Conservation (phyloP, 1,139 yeast species). For the Pneumocystis sp. region DNA sequence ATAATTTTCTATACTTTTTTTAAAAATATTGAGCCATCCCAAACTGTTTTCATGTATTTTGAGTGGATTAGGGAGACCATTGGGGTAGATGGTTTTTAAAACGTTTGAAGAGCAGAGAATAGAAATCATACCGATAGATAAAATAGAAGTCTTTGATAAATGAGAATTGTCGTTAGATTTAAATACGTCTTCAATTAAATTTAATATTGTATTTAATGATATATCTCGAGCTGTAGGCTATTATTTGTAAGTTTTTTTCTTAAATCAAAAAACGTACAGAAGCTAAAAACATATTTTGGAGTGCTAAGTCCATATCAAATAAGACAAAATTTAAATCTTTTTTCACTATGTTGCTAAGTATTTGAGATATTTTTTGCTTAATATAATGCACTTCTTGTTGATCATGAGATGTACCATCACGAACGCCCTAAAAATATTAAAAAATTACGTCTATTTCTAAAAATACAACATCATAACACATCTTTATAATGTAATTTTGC, state of each 20-base stretch:
- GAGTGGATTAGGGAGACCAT: constrained; percentile 43
- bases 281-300: constrained; percentile 54
- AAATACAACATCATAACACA: constrained; percentile 42
- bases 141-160: constrained; percentile 45
- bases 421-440: constrained; percentile 3
- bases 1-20: constrained; percentile 34
- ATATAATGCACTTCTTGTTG: constrained; percentile 72
- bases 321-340: constrained; percentile 81
- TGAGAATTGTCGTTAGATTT: constrained; percentile 82
- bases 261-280: background rate
- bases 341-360: constrained; percentile 92
- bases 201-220: constrained; percentile 60
- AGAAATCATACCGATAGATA: constrained; percentile 36
- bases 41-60: constrained; percentile 61
- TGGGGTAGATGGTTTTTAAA: constrained; percentile 41
- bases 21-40: constrained; percentile 86
- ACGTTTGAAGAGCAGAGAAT: constrained; percentile 53
- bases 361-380: constrained; percentile 72
- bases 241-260: background rate
- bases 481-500: constrained; percentile 70
- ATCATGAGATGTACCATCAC: constrained; percentile 3
- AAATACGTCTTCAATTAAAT: constrained; percentile 87
- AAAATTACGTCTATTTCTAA: background rate
- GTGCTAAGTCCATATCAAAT: constrained; percentile 71
- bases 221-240: constrained; percentile 48